phyloP scores from a whole-genome alignment of 352 stramenopile genomes.

The Globisporangium orthogonon region DNA sequence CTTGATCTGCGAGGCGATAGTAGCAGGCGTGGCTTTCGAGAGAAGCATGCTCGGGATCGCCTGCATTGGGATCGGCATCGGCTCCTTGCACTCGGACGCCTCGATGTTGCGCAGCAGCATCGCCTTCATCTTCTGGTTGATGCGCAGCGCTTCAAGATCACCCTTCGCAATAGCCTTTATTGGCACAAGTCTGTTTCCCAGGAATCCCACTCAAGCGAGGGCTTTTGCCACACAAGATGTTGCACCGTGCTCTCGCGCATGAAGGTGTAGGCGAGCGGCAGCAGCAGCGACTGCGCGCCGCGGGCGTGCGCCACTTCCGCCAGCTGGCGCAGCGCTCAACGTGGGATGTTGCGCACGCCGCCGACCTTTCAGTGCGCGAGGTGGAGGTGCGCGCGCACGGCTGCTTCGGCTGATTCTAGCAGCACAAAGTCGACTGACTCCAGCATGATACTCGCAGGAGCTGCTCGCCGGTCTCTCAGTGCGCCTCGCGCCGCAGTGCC shows the following conservation, averaged over 20 bases:
- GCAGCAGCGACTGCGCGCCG: constrained; percentile 33
- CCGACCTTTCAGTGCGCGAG: constrained; percentile 58
- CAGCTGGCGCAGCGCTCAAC: constrained; percentile 45
- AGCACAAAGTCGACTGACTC: not conserved
- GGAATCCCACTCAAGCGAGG: not conserved
- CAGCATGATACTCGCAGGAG: constrained; percentile 16
- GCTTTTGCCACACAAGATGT: constrained; percentile 22
- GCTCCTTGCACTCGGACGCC: constrained; percentile 95
- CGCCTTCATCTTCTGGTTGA: constrained; percentile 34
- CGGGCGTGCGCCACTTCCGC: constrained; percentile 44
- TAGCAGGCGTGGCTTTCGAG: constrained; percentile 89
- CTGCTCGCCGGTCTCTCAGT: constrained; percentile 51
- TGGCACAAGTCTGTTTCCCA: not conserved
- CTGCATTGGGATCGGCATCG: constrained; percentile 99
- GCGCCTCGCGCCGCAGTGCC: constrained; percentile 36
- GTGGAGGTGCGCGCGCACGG: constrained; percentile 24
- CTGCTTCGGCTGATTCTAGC: not conserved
- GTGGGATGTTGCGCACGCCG: constrained; percentile 57
- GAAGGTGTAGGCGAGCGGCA: constrained; percentile 47
- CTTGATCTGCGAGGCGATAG: constrained; percentile 65
- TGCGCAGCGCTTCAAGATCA: not conserved
- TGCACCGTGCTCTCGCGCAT: constrained; percentile 44
- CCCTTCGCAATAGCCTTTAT: not conserved
- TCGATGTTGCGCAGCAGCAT: constrained; percentile 55
- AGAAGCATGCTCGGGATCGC: constrained; percentile 87